Conservation (phyloP, 345 rosid genomes). For the Kandelia obovata region DNA sequence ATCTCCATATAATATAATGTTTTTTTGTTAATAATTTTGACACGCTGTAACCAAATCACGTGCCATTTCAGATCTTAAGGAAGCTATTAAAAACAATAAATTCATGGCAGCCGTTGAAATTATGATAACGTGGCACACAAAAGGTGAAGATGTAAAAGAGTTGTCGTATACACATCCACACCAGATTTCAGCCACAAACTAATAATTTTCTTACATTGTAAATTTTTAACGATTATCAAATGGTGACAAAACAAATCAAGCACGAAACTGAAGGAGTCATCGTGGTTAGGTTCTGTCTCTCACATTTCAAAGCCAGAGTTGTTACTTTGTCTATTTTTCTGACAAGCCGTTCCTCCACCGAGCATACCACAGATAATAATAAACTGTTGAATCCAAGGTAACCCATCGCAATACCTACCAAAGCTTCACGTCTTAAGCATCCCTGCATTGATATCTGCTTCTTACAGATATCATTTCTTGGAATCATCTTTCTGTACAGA, state of each 20-base stretch:
- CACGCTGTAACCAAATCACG: no score
- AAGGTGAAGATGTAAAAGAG: no score
- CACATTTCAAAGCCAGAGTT: slow-evolving; percentile 7
- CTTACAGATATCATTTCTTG: not conserved
- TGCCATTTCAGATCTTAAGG: no score
- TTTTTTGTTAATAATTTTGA: no score
- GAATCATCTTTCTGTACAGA: slow-evolving; percentile 9
- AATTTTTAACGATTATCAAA: not conserved
- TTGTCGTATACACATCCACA: no score
- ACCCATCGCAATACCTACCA: slow-evolving; percentile 13
- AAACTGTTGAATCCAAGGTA: slow-evolving; percentile 29
- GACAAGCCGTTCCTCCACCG: slow-evolving; percentile 8
- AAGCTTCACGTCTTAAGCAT: slow-evolving; percentile 20
- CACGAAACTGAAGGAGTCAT: not conserved
- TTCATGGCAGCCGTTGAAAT: no score
- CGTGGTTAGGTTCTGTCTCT: slow-evolving; percentile 4
- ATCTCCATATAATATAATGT: no score
- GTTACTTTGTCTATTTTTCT: slow-evolving; percentile 13
- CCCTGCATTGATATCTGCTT: slow-evolving; percentile 10
- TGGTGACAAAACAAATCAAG: slow-evolving; percentile 22
- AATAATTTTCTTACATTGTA: not conserved
- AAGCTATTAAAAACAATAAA: no score
- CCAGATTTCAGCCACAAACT: no score
- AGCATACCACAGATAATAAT: not conserved
- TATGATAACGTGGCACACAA: no score